Conservation (phyloP, 495 filamentous ascomycete species). For the Chaetomium cochliodes region DNA sequence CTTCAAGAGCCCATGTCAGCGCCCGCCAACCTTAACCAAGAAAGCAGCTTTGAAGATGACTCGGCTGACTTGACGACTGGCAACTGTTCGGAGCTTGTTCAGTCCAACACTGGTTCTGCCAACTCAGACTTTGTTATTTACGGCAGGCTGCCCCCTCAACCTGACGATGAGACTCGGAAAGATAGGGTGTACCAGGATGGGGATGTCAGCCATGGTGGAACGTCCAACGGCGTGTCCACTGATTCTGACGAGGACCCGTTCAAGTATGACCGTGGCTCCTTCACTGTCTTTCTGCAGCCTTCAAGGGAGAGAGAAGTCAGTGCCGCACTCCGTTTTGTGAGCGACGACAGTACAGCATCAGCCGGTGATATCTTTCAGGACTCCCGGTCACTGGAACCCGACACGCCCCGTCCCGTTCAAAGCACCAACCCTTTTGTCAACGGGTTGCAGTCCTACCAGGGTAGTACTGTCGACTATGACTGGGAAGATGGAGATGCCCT, state of each 20-base stretch:
- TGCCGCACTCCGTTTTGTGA: conserved; percentile 26
- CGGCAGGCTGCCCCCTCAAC: not conserved
- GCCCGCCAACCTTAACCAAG: not conserved
- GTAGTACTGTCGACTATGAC: conserved; percentile 5
- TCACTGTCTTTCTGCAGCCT: conserved; percentile 29
- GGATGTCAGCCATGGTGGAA: conserved; percentile 3
- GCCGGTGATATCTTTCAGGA: conserved; percentile 9
- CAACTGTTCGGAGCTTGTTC: not conserved
- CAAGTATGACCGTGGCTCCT: conserved; percentile 33
- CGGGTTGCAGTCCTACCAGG: conserved; percentile 19
- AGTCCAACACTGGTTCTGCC: not conserved
- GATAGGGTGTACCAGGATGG: not conserved
- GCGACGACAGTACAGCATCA: conserved; percentile 17
- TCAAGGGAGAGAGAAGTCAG: conserved; percentile 35
- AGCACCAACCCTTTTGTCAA: conserved; percentile 26
- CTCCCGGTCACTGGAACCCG: conserved; percentile 5
- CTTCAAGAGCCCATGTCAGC: conserved; percentile 10
- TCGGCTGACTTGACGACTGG: not conserved
- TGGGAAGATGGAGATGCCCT: conserved; percentile 20
- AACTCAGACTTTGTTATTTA: not conserved
- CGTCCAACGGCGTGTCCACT: conserved; percentile 20
- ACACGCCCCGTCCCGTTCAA: conserved; percentile 1
- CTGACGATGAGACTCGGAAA: not conserved
- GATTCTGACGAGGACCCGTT: conserved; percentile 39
- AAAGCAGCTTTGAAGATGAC: not conserved